phyloP scores from a whole-genome alignment of 1,284 basidiomycete genomes.

The Ustilago sp. region DNA sequence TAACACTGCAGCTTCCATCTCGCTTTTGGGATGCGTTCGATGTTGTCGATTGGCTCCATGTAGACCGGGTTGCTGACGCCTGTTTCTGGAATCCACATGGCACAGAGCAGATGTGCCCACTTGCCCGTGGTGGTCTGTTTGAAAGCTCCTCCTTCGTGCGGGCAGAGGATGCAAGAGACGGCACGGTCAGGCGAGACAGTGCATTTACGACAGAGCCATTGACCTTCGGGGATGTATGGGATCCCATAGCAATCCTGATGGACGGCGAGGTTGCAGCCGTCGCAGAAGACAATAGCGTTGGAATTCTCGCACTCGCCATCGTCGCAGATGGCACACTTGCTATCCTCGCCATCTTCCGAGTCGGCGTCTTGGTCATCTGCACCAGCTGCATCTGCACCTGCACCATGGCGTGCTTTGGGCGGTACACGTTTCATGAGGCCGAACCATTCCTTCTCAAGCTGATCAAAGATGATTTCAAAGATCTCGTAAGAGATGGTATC shows the following conservation, averaged over 20 bases:
- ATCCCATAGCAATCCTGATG: conserved; percentile 99
- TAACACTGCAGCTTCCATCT: conserved; percentile 92
- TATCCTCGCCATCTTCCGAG: conserved; percentile 62
- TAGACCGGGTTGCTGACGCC: conserved; percentile 93
- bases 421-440: conserved; percentile 74
- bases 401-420: conserved; percentile 37
- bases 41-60: conserved; percentile 96
- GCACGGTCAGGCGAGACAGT: conserved; percentile 97
- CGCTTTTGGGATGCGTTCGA: conserved; percentile 87
- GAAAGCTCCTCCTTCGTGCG: conserved; percentile 96
- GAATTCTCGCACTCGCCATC: conserved; percentile 98
- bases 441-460: conserved; percentile 99
- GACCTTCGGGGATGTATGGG: conserved; percentile 98
- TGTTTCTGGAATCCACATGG: conserved; percentile 97
- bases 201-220: conserved; percentile 99
- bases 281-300: conserved; percentile 99
- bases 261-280: conserved; percentile 97
- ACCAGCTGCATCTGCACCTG: conserved; percentile 28
- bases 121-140: conserved; percentile 93
- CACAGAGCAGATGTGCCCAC: conserved; percentile 96
- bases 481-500: conserved; percentile 78
- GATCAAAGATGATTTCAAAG: conserved; percentile 97
- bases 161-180: conserved; percentile 92
- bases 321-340: conserved; percentile 95
- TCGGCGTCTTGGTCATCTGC: conserved; percentile 44